Evolutionary conservation across 176 grass and related monocot genomes (phyloP), one percentile per base, ranked within the genome.

Genomic region (Oryza officinalis): DNA sequence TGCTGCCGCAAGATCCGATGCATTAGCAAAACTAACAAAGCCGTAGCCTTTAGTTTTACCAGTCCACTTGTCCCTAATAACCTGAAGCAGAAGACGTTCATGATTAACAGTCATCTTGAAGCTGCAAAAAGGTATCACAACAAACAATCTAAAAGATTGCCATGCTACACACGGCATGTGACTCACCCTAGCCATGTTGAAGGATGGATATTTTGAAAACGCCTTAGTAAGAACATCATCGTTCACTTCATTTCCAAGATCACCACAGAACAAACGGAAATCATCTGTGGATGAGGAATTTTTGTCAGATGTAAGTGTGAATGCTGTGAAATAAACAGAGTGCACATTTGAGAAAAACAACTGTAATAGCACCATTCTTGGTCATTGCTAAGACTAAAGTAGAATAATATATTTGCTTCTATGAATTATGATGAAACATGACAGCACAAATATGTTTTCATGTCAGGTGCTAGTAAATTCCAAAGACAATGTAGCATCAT

Each of bases 161-260:
- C 31, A 49, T 2, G 38, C 17, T 10, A 30, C 27, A 65, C 35
- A 22, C 6, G 7, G 45, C 7, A 17, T 28, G 37, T 11, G 41
- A 80, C 86, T 94, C 78, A 97, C 92, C 86, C 85, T 97, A 59
- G 95, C 92, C 95, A 80, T 94, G 76, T 88, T 93, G 50, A 94
- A 97, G 20, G 95, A 94, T 30, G 90, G 79, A 75, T 89, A 97
- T 69, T 74, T 91, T 76, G 95, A 88, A 80, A 97, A 94, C 20
- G 86, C 61, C 74, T 90, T 97, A 13, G 92, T 73, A 64, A 94
- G 92, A 82, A 91, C 10, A 63, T 93, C 90, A 86, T 94, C 88
- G 74, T 97, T 91, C 67, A 97, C 92, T 86, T 97, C 90, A 90
- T 97, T 97, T 40, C 95, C 95, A 80, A 94, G 90, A 89, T 97